Evolutionary conservation across 768 basidiomycete species (phyloP), one percentile per base, ranked within the genome.

Genomic region (Phlegmacium glaucopus): DNA sequence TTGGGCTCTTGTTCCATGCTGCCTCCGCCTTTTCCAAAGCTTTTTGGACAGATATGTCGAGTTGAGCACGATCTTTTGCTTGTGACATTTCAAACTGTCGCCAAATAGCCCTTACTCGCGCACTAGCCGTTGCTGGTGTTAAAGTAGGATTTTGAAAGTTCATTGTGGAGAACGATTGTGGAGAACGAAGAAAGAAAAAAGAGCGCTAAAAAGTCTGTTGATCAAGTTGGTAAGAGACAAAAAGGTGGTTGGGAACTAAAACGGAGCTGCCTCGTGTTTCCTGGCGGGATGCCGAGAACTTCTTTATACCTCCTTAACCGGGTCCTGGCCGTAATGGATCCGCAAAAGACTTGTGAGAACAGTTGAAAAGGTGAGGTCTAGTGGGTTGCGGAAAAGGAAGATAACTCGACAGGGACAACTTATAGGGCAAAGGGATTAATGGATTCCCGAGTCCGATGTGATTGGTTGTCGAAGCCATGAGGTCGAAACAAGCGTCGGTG

Each of bases 231-330:
- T 59, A 54, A 51, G 58, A 46, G 59, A 56, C 52, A 58, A 58
- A 64, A 63, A 56, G 49, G 57, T 48, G 60, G 63, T 60, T 64
- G 67, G 64, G 67, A 65, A 66, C 51, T 22, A 63, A 64, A 65
- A 62, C 59, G 56, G 62, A 22, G 59, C 49, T 45, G 70, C 70
- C 71, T 71, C 71, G 71, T 71, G 71, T 65, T 62, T 55, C 22
- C 58, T 61, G 54, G 57, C 61, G 58, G 60, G 43, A 54, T 64
- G 63, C 54, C 68, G 67, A 64, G 62, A 53, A 57, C 57, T 59
- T 60, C 63, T 60, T 11, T 34, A 6, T 60, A 57, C 57, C 59
- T 59, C 60, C 51, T 53, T 50, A 57, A 64, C 58, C 57, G 62
- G 61, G 57, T 50, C 61, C 65, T 62, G 57, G 54, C 64, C 63